phyloP scores from a whole-genome alignment of 2,329 filamentous ascomycete species.

The Colletotrichum shisoi region DNA sequence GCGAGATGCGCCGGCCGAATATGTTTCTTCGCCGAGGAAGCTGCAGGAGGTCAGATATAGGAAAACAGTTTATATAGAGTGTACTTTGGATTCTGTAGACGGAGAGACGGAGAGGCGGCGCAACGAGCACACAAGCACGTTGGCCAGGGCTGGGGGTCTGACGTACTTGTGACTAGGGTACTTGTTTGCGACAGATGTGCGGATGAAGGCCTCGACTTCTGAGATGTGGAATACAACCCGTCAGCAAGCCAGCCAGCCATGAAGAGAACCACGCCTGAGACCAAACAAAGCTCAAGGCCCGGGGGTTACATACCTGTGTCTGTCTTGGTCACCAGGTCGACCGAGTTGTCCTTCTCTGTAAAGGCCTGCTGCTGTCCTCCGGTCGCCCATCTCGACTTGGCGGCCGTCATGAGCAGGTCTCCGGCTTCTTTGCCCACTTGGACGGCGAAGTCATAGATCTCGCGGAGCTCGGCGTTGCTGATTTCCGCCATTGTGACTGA shows the following conservation, averaged over 20 bases:
- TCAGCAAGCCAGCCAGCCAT: constrained; percentile 13
- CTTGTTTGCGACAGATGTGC: constrained; percentile 61
- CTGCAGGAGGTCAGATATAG: constrained; percentile 49
- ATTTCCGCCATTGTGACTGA: constrained; percentile 41
- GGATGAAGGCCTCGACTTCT: constrained; percentile 79
- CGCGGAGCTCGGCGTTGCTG: constrained; percentile 61
- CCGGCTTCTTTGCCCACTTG: constrained; percentile 75
- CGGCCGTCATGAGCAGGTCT: constrained; percentile 69
- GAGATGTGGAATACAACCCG: constrained; percentile 3
- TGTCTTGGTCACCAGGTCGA: constrained; percentile 80
- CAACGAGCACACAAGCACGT: constrained; percentile 12
- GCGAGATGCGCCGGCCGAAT: constrained; percentile 72
- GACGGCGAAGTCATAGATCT: constrained; percentile 75
- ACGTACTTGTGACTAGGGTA: constrained; percentile 73
- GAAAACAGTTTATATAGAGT: too few species aligned
- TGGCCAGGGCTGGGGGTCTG: neutral
- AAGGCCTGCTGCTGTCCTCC: constrained; percentile 49
- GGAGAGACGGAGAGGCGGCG: too few species aligned
- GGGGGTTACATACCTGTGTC: constrained; percentile 66
- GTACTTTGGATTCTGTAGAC: too few species aligned
- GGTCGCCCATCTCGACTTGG: constrained; percentile 62
- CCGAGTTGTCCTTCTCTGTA: constrained; percentile 75
- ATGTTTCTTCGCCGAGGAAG: constrained; percentile 80
- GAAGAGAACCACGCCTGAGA: too few species aligned
- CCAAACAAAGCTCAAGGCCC: too few species aligned